A percentile compares a stretch with the other conserved stretches of the same genome.
phyloP scores from a whole-genome alignment of 345 rosid species.

The Erysimum cheiranthoides region DNA sequence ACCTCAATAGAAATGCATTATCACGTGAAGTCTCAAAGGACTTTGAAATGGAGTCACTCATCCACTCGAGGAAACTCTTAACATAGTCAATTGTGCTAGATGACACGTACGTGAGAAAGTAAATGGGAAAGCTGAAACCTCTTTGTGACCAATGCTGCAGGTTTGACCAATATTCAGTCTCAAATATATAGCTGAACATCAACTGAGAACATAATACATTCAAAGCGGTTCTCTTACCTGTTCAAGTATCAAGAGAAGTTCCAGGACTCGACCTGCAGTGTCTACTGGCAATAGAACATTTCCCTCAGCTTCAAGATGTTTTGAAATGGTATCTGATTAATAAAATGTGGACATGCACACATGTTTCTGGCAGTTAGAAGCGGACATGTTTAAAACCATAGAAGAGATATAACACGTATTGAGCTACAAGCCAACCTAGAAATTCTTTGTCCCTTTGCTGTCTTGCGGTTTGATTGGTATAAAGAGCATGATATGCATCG shows the following conservation, averaged over 20 bases:
- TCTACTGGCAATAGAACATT: slow-evolving; percentile 93
- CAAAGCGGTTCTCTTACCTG: slow-evolving; percentile 57
- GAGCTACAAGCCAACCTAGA: slow-evolving; percentile 54
- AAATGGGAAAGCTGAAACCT: slow-evolving; percentile 75
- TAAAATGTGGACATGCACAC: slow-evolving; percentile 20
- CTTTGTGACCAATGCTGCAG: slow-evolving; percentile 79
- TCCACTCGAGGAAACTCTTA: slow-evolving; percentile 99
- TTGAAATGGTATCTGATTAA: slow-evolving; percentile 57
- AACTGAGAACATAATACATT: slow-evolving; percentile 23
- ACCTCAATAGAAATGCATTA: slow-evolving; percentile 95
- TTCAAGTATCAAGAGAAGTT: slow-evolving; percentile 87
- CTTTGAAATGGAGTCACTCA: slow-evolving; percentile 97
- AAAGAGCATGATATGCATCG: slow-evolving; percentile 92
- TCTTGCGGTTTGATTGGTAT: slow-evolving; percentile 73
- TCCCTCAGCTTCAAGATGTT: slow-evolving; percentile 82
- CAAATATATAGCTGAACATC: slow-evolving; percentile 28
- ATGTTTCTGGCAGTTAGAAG: slow-evolving; percentile 18
- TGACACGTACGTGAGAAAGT: slow-evolving; percentile 85
- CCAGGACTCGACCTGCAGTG: slow-evolving; percentile 90
- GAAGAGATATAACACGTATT: slow-evolving; percentile 12
- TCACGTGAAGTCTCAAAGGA: slow-evolving; percentile 97
- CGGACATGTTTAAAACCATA: neutral
- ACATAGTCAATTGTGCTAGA: slow-evolving; percentile 96
- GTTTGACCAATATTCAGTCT: slow-evolving; percentile 44
- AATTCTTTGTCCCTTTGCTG: slow-evolving; percentile 88